Conservation (phyloP, 1,284 basidiomycete genomes). For the Trichosporon sp. region DNA sequence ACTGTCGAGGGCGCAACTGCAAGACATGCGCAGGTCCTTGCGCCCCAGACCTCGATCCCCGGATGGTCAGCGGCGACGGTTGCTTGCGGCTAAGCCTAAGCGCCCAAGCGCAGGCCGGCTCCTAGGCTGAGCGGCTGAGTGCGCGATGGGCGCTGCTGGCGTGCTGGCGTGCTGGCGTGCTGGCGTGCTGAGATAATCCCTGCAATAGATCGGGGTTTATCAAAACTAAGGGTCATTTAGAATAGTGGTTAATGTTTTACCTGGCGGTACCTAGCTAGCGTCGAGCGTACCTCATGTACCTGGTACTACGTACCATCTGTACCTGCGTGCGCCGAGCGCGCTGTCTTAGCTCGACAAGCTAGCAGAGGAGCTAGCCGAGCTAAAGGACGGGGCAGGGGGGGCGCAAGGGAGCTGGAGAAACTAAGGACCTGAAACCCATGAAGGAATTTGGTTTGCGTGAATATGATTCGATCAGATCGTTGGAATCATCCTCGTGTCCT, state of each 20-base stretch:
- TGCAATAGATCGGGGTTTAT: slow-evolving; percentile 6
- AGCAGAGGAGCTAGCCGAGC: background rate
- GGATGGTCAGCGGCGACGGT: background rate
- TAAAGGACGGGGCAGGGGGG: background rate
- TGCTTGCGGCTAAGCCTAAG: background rate
- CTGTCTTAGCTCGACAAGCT: background rate
- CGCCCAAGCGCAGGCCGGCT: background rate
- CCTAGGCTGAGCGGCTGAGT: background rate
- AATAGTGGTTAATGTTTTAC: background rate
- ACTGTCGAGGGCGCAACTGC: background rate
- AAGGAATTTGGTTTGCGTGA: slow-evolving; percentile 17
- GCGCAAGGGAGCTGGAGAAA: background rate
- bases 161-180: background rate
- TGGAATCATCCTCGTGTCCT: slow-evolving; percentile 13
- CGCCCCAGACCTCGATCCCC: background rate
- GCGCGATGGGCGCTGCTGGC: background rate
- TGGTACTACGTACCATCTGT: background rate
- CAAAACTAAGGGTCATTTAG: background rate
- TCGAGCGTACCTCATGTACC: slow-evolving; percentile 8
- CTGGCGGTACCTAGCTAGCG: slow-evolving; percentile 5
- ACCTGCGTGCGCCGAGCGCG: background rate
- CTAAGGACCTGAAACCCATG: slow-evolving; percentile 19
- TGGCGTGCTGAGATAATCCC: background rate
- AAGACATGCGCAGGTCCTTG: background rate
- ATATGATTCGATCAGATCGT: slow-evolving; percentile 4